These are phyloP conservation scores for Auxenochlorella pyrenoidosa DNA, from an alignment of 139 green algal species.

Conservation along the genomic window DNA sequence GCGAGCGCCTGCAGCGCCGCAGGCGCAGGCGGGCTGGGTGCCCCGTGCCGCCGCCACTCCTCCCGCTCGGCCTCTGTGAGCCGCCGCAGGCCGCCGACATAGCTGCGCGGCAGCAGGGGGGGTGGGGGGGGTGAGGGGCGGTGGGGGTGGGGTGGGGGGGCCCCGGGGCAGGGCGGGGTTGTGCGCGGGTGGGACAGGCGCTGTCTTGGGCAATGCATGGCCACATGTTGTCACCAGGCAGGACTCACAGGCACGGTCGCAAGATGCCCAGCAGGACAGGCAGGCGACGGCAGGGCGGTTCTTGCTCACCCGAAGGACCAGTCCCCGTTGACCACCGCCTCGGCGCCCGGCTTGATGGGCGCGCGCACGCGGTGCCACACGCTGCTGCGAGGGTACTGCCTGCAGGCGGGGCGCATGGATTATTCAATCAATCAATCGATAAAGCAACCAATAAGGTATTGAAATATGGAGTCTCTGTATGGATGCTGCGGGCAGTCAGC, in stretches of 20 bases:
- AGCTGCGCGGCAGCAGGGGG: not conserved
- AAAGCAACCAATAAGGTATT: too few relatives aligned
- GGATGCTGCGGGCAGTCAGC: too few relatives aligned
- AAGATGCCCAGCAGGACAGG: too few relatives aligned
- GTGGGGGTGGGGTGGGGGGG: too few relatives aligned
- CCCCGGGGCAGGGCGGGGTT: too few relatives aligned
- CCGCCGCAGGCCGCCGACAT: conserved; percentile 26
- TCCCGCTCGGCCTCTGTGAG: conserved; percentile 1
- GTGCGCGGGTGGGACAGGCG: too few relatives aligned
- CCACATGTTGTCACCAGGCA: too few relatives aligned
- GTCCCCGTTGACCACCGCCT: conserved; percentile 27
- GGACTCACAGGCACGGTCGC: too few relatives aligned
- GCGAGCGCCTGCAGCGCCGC: not conserved
- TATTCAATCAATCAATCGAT: too few relatives aligned
- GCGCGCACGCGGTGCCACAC: conserved; percentile 32
- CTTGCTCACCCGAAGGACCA: conserved; percentile 20
- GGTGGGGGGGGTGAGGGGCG: not conserved
- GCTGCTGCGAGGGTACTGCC: conserved; percentile 30
- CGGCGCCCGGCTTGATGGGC: conserved; percentile 22
- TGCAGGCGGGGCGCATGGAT: not conserved
- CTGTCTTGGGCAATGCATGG: too few relatives aligned
- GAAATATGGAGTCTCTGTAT: too few relatives aligned
- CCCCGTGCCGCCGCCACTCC: conserved; percentile 29
- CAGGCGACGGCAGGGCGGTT: not conserved
- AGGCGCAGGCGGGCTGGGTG: not conserved